Percentiles rank a stretch among this genome's conserved stretches.
Conservation (phyloP, 345 rosid species). For the Trapa incisa region DNA sequence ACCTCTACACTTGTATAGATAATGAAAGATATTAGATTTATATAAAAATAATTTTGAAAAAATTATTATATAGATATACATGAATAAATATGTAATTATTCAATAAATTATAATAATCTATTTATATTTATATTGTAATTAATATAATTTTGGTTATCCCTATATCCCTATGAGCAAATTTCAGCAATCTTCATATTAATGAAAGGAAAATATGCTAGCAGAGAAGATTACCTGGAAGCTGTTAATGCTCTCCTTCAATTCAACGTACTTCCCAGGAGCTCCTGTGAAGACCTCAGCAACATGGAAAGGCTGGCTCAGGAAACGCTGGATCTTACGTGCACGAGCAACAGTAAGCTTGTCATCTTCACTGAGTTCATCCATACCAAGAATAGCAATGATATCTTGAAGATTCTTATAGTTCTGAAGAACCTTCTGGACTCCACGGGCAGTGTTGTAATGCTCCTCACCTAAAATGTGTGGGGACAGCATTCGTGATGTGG, state of each 20-base stretch:
- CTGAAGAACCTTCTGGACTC: slow-evolving; percentile 93
- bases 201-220: background rate
- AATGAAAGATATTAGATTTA: too few species aligned
- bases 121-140: too few species aligned
- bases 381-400: slow-evolving; percentile 94
- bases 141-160: too few species aligned
- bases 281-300: slow-evolving; percentile 98
- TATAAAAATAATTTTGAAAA: too few species aligned
- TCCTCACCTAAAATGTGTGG: slow-evolving; percentile 91
- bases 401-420: slow-evolving; percentile 98
- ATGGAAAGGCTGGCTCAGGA: slow-evolving; percentile 98
- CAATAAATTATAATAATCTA: too few species aligned
- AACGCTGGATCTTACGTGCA: slow-evolving; percentile 91
- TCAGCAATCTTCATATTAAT: background rate
- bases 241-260: slow-evolving; percentile 70
- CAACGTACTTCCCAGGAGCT: slow-evolving; percentile 95
- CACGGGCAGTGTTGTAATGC: slow-evolving; percentile 95
- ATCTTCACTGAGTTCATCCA: slow-evolving; percentile 99
- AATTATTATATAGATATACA: too few species aligned
- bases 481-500: slow-evolving; percentile 98
- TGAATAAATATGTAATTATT: too few species aligned
- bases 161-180: background rate
- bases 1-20: too few species aligned
- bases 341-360: slow-evolving; percentile 93
- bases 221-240: slow-evolving; percentile 76